Conservation (phyloP, 1,284 basidiomycete species). For the Vanrija humicola region DNA sequence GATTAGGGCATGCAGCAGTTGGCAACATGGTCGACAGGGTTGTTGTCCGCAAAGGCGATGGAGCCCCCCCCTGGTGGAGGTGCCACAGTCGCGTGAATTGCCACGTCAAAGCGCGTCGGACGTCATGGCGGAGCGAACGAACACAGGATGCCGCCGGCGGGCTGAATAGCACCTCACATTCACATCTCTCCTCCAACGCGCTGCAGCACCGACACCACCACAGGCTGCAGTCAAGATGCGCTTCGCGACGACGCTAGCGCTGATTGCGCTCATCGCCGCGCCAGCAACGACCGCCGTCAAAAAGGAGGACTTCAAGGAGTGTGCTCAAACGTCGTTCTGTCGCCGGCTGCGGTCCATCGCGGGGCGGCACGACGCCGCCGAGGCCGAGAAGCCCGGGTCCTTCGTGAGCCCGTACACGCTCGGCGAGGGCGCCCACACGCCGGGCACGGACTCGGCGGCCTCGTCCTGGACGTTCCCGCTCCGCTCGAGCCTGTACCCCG, state of each 20-base stretch:
- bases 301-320: constrained; percentile 82
- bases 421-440: constrained; percentile 55
- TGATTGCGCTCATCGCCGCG: constrained; percentile 7
- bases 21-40: no score
- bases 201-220: no score
- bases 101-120: no score
- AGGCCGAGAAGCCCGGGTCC: constrained; percentile 35
- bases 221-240: constrained; percentile 7
- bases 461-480: constrained; percentile 59
- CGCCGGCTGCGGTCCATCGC: constrained; percentile 77
- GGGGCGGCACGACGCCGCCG: constrained; percentile 57
- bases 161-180: no score
- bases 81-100: no score
- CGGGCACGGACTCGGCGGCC: constrained; percentile 44
- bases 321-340: constrained; percentile 85
- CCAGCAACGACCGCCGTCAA: constrained; percentile 46
- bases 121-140: no score
- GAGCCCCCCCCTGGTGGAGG: no score
- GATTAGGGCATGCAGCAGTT: no score
- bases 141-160: no score
- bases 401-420: constrained; percentile 84
- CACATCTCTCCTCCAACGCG: no score
- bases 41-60: no score
- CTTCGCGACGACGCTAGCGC: not conserved
- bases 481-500: constrained; percentile 73